A percentile compares a stretch with the other conserved stretches of the same genome.
phyloP scores from a whole-genome alignment of 768 basidiomycete species.

The Tulasnella sp. region DNA sequence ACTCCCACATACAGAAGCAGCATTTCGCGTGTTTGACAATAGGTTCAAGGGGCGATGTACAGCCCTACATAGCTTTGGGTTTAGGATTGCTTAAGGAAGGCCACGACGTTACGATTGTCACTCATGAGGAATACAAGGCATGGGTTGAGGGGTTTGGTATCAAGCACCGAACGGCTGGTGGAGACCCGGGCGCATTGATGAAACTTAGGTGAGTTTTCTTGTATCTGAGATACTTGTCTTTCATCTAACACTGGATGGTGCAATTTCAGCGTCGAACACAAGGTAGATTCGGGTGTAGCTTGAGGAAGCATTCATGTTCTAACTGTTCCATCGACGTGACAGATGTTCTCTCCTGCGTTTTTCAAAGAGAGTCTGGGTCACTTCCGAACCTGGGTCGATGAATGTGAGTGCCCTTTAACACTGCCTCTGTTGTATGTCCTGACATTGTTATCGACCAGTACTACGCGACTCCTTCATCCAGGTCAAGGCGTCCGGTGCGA shows the following conservation, averaged over 20 bases:
- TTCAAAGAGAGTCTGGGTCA: slow-evolving; percentile 51
- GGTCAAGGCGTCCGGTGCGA: slow-evolving; percentile 46
- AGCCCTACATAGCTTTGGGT: slow-evolving; percentile 40
- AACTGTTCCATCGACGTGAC: slow-evolving; percentile 6
- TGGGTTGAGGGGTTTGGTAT: slow-evolving; percentile 55
- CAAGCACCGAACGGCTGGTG: slow-evolving; percentile 49
- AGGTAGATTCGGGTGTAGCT: slow-evolving; percentile 24
- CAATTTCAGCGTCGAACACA: slow-evolving; percentile 22
- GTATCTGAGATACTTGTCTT: not conserved
- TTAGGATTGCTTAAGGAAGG: slow-evolving; percentile 33
- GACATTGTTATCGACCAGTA: slow-evolving; percentile 29
- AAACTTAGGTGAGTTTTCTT: slow-evolving; percentile 32
- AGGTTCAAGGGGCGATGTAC: slow-evolving; percentile 46
- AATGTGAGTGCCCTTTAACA: slow-evolving; percentile 32
- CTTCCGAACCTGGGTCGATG: slow-evolving; percentile 56
- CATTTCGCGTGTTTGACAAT: slow-evolving; percentile 58
- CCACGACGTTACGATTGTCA: slow-evolving; percentile 38
- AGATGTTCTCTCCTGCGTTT: slow-evolving; percentile 66
- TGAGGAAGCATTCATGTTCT: not conserved
- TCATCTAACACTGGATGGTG: not conserved
- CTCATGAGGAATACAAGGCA: slow-evolving; percentile 35
- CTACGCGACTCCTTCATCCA: slow-evolving; percentile 50
- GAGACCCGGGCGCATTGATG: slow-evolving; percentile 60
- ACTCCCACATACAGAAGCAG: slow-evolving; percentile 26
- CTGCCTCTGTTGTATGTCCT: not conserved